Base-by-base conservation (phyloP, 371 early-diverging fungal species). In the Circinella minor region DNA sequence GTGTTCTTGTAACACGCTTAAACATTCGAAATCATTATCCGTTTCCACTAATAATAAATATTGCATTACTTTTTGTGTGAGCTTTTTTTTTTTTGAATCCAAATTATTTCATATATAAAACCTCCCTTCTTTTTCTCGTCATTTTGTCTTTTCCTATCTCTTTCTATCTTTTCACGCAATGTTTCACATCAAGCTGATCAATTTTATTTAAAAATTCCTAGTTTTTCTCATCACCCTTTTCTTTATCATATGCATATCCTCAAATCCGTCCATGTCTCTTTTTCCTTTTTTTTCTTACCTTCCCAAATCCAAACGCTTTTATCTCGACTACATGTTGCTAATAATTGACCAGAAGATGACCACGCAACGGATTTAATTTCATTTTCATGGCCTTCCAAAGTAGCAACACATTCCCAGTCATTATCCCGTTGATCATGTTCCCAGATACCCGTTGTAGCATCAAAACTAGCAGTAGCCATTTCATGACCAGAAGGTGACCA, bases 271-370 rank as follows among this genome's bases (percentile, higher is more conserved):
- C 8, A 55, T 43, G 11, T 9, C 11, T 43, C 11, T 6, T 43
- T 43, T 6, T 43, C 11, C 1, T 43, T 43, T 6, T 65, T 57
- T 27, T 39, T 13, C 59, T 75, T 84, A 82, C 92, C 89, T 78
- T 98, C 98, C 99, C 99, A 98, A 73, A 98, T 95, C 98, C 98
- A 98, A 37, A 98, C 96, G 73, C 92, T 93, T 79, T 97, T 97
- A 82, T 98, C 98, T 57, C 98, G 83, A 62, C 94, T 91, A 74
- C 98, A 97, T 0, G 97, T 98, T 4, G 99, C 96, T 55, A 99
- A 74, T 17, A 97, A 80, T 4, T 91, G 79, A 3, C 95, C 96
- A 1, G 90, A 85, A 38, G 88, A 76, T 10, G 93, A 91, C 95
- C 96, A 99, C 4, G 94, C 84, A 27, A 98, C 95, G 20, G 91